phyloP scores from a whole-genome alignment of 2,329 filamentous ascomycete genomes.

The Ophioceras dolichostomum region DNA sequence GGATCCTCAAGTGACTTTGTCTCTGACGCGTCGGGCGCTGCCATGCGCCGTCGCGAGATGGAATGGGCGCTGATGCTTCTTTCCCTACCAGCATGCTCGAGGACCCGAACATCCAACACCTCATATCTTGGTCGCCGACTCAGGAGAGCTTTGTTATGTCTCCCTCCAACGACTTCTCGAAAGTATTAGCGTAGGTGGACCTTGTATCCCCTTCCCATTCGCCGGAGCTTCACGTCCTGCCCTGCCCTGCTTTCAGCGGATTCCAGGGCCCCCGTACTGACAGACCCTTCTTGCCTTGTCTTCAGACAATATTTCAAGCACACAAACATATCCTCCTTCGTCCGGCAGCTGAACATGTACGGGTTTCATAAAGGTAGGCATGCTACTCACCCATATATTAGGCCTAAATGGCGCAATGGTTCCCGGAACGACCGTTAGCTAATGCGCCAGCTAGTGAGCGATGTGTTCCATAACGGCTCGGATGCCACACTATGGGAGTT shows the following conservation, averaged over 20 bases:
- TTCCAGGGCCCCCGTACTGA: no score
- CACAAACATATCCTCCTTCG: slow-evolving; percentile 97
- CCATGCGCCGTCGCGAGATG: background rate
- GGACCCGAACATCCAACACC: slow-evolving; percentile 80
- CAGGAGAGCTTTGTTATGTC: slow-evolving; percentile 99
- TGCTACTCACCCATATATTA: no score
- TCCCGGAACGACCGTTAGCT: no score
- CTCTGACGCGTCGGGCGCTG: no score
- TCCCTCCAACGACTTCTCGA: slow-evolving; percentile 92
- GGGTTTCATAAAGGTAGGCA: slow-evolving; percentile 89
- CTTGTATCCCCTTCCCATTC: no score
- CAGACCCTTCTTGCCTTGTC: slow-evolving; percentile 2
- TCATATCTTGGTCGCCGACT: slow-evolving; percentile 90
- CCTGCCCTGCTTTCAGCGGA: no score
- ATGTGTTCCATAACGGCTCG: slow-evolving; percentile 91
- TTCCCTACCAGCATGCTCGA: slow-evolving; percentile 99
- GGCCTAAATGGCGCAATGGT: no score
- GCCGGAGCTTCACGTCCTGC: no score
- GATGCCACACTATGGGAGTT: slow-evolving; percentile 97
- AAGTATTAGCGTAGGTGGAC: slow-evolving; percentile 78
- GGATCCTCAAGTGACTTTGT: no score
- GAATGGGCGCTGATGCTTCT: background rate
- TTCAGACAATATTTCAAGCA: slow-evolving; percentile 95
- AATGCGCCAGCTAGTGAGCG: no score
- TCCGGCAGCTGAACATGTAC: slow-evolving; percentile 94